Percentiles rank a stretch among this genome's conserved stretches.
These are phyloP conservation scores for Apiospora marii DNA, from an alignment of 2,329 filamentous ascomycete genomes.

Conservation along the genomic window DNA sequence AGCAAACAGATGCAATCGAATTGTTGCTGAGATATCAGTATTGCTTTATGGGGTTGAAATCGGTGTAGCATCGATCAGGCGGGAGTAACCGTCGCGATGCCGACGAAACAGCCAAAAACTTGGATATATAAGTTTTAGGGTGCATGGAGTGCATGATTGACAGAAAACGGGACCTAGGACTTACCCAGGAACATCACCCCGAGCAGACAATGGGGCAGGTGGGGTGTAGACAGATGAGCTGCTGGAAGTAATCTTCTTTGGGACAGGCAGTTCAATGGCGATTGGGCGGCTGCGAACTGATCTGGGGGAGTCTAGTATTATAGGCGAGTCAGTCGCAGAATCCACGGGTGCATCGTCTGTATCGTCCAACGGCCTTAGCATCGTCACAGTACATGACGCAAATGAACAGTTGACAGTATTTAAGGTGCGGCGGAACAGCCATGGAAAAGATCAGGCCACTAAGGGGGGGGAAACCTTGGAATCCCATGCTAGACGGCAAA, in stretches of 20 bases:
- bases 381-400: conserved; percentile 22
- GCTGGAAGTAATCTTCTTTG: conserved; percentile 46
- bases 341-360: conserved; percentile 24
- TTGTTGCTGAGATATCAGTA: background rate
- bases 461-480: conserved; percentile 19
- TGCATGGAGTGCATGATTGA: background rate
- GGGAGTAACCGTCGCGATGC: background rate
- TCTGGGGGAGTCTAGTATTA: conserved; percentile 33
- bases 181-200: conserved; percentile 67
- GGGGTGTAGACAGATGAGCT: conserved; percentile 52
- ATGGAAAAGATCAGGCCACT: conserved; percentile 20
- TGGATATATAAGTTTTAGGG: conserved; percentile 11
- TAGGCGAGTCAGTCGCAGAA: conserved; percentile 35
- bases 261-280: conserved; percentile 57
- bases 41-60: background rate
- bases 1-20: background rate
- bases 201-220: conserved; percentile 60
- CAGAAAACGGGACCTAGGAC: conserved; percentile 35
- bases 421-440: conserved; percentile 19
- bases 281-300: conserved; percentile 56
- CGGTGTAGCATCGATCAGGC: background rate
- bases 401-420: conserved; percentile 4
- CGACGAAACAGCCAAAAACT: background rate
- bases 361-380: conserved; percentile 22
- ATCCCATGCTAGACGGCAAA: conserved; percentile 21